A percentile compares a stretch with the other conserved stretches of the same genome.
Conservation (phyloP, 352 stramenopile species). For the Pythium aphanidermatum region DNA sequence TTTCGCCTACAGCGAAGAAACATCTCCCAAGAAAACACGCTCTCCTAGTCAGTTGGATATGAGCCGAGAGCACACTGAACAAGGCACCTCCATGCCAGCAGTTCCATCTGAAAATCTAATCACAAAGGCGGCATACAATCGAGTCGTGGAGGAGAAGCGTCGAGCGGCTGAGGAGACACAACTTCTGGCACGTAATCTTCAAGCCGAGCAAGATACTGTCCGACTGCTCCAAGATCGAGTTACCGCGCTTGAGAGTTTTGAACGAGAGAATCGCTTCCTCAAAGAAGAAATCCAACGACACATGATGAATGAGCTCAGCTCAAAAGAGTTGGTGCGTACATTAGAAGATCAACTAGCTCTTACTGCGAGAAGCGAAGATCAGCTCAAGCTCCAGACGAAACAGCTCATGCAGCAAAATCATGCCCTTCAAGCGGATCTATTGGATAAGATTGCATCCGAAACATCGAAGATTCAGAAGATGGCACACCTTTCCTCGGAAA, state of each 20-base stretch:
- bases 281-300: constrained; percentile 61
- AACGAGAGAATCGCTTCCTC: constrained; percentile 47
- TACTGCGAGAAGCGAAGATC: constrained; percentile 51
- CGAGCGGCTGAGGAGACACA: constrained; percentile 22
- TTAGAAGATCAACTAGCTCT: constrained; percentile 45
- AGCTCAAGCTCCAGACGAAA: constrained; percentile 63
- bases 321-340: constrained; percentile 45
- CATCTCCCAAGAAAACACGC: too few species aligned
- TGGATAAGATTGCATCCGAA: constrained; percentile 62
- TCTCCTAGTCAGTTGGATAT: too few species aligned
- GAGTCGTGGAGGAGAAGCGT: constrained; percentile 33
- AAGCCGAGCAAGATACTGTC: constrained; percentile 34
- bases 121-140: constrained; percentile 27
- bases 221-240: constrained; percentile 33
- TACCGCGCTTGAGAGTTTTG: constrained; percentile 31
- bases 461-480: constrained; percentile 65
- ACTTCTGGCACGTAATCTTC: constrained; percentile 1
- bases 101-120: too few species aligned
- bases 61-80: too few species aligned
- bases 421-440: constrained; percentile 48
- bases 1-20: constrained; percentile 1
- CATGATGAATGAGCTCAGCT: constrained; percentile 49
- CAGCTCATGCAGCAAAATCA: constrained; percentile 70
- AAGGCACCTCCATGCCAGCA: too few species aligned
- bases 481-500: constrained; percentile 50